Evolutionary conservation across 163 green algal species (phyloP), one percentile per base, ranked within the genome.

Genomic region (Scenedesmus sp.): DNA sequence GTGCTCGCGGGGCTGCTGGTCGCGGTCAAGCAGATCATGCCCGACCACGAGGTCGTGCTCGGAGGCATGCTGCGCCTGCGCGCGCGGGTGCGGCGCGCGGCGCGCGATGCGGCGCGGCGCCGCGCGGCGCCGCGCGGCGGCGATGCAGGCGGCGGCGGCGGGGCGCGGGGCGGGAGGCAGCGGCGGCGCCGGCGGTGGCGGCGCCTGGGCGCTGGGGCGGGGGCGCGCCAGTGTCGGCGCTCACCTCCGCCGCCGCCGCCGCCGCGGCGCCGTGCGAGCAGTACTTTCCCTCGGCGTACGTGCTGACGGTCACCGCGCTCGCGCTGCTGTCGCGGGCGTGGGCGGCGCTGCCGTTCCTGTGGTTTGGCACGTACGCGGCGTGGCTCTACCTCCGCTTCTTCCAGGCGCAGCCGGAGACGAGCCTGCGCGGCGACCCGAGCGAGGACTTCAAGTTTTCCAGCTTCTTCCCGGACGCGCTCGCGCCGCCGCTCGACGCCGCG

Each of bases 331-430:
- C 88, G 6, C 10, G 66, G 34, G 42, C 74, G 0, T 80, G 63
- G 44, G 42, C 17, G 7, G 42, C 51, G 10, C 58, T 90, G 20
- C 75, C 80, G 0, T 90, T 88, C 63, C 50, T 90, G 34, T 53
- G 83, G 20, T 29, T 88, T 42, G 92, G 89, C 28, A 86, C 85
- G 1, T 96, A 94, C 81, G 63, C 66, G 1, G 76, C 86, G 26
- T 97, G 93, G 93, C 22, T 96, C 20, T 97, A 97, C 84, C 86
- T 97, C 4, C 88, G 93, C 6, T 97, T 94, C 83, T 91, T 95
- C 60, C 92, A 97, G 72, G 64, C 70, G 26, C 89, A 95, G 60
- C 82, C 89, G 24, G 85, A 86, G 36, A 82, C 75, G 14, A 78
- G 58, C 26, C 62, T 88, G 22, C 70, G 83, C 33, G 93, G 93